A percentile compares a stretch with the other conserved stretches of the same genome.
Conservation (phyloP, 768 basidiomycete genomes). For the Boletus patriciae region DNA sequence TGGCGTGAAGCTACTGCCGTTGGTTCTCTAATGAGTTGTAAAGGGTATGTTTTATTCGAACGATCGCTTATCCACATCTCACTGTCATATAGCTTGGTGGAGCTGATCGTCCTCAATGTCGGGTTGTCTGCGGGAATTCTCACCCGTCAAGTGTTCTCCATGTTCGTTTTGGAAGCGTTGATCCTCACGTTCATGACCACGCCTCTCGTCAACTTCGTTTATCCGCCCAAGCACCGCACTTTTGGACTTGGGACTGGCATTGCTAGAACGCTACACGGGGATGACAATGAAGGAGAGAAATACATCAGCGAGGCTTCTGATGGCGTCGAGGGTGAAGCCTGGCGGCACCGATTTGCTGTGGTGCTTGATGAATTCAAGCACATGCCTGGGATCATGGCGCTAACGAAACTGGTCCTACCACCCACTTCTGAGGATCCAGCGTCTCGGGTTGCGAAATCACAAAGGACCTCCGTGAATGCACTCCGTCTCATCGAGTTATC, state of each 20-base stretch:
- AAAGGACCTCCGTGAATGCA: slow-evolving; percentile 52
- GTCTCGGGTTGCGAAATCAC: background rate
- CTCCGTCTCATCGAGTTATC: slow-evolving; percentile 89
- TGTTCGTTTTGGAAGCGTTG: slow-evolving; percentile 89
- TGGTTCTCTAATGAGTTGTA: slow-evolving; percentile 93
- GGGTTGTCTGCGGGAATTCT: slow-evolving; percentile 81
- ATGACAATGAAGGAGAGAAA: background rate
- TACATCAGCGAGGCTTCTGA: background rate
- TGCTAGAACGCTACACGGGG: background rate
- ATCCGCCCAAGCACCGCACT: slow-evolving; percentile 60
- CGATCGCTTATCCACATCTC: background rate
- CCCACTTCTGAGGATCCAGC: slow-evolving; percentile 12
- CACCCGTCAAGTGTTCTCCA: slow-evolving; percentile 79
- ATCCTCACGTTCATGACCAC: slow-evolving; percentile 88
- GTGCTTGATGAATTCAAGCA: slow-evolving; percentile 92
- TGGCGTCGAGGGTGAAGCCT: slow-evolving; percentile 7
- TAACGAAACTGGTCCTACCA: slow-evolving; percentile 76
- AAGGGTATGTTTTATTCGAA: slow-evolving; percentile 61
- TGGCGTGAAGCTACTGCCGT: slow-evolving; percentile 83
- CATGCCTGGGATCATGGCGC: slow-evolving; percentile 84
- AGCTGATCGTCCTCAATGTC: slow-evolving; percentile 95
- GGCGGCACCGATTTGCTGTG: slow-evolving; percentile 60
- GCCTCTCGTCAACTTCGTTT: slow-evolving; percentile 65
- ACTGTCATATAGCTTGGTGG: slow-evolving; percentile 61
- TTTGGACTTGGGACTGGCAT: slow-evolving; percentile 37